Percentiles rank a stretch among this genome's conserved stretches.
Evolutionary conservation across 2,329 filamentous ascomycete species (phyloP).

Genomic region (Fusarium neocosmosporiellum): DNA sequence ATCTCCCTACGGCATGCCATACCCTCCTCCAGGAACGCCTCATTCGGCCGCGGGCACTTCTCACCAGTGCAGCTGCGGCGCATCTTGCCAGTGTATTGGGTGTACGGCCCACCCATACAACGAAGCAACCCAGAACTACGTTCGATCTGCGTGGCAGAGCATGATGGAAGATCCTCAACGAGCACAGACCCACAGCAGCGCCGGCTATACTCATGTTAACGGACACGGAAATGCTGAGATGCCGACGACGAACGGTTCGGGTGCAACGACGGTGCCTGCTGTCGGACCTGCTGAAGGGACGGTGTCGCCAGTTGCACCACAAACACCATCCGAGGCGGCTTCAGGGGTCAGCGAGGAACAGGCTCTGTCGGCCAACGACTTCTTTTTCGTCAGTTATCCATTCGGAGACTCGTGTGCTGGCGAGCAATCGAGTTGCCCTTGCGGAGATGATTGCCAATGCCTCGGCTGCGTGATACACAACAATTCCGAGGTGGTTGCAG

Average conservation of each 20-base stretch:
- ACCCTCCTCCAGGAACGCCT: constrained; percentile 28
- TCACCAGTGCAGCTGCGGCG: constrained; percentile 70
- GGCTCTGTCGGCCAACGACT: constrained; percentile 62
- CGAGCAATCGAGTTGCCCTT: constrained; percentile 63
- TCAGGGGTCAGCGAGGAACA: constrained; percentile 62
- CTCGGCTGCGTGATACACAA: constrained; percentile 67
- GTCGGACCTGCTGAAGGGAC: constrained; percentile 40
- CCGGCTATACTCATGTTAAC: constrained; percentile 39
- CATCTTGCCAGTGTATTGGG: constrained; percentile 74
- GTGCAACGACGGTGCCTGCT: constrained; percentile 23
- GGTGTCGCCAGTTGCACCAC: constrained; percentile 54
- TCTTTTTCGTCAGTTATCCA: constrained; percentile 69
- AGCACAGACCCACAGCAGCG: constrained; percentile 33
- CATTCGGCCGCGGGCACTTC: constrained; percentile 47
- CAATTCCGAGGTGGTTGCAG: constrained; percentile 36
- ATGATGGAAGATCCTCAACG: constrained; percentile 51
- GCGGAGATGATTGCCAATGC: constrained; percentile 70
- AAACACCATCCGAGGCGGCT: constrained; percentile 61
- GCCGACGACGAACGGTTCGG: constrained; percentile 33
- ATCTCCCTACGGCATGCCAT: constrained; percentile 42
- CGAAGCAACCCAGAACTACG: constrained; percentile 66
- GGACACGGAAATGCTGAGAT: constrained; percentile 39
- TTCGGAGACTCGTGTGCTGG: constrained; percentile 61
- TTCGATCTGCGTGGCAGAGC: constrained; percentile 60
- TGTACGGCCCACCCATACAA: constrained; percentile 77